These are phyloP conservation scores for Aspergillus fructus DNA, from an alignment of 2,329 filamentous ascomycete species.

Conservation along the genomic window DNA sequence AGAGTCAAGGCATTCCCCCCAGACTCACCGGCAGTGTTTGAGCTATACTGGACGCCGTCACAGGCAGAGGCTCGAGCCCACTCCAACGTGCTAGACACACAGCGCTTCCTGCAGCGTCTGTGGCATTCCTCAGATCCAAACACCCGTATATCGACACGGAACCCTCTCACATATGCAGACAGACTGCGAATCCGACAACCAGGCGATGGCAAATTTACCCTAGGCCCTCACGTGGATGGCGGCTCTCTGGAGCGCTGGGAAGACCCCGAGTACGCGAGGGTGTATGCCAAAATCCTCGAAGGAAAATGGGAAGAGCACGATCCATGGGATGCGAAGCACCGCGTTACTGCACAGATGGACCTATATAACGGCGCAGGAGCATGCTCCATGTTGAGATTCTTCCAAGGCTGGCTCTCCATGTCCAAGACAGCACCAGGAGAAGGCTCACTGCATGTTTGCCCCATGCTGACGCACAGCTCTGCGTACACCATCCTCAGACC, in stretches of 20 bases:
- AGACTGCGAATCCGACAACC: slow-evolving; percentile 70
- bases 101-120: slow-evolving; percentile 62
- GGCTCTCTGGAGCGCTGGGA: slow-evolving; percentile 77
- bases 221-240: slow-evolving; percentile 72
- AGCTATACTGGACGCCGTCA: slow-evolving; percentile 71
- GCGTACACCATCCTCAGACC: slow-evolving; percentile 80
- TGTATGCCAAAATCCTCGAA: slow-evolving; percentile 71
- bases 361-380: slow-evolving; percentile 78
- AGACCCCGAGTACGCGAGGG: slow-evolving; percentile 64
- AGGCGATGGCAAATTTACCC: slow-evolving; percentile 67
- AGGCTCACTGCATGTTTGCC: slow-evolving; percentile 80
- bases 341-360: slow-evolving; percentile 68
- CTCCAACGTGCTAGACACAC: slow-evolving; percentile 61
- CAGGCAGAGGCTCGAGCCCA: slow-evolving; percentile 69
- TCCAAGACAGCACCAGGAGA: slow-evolving; percentile 69
- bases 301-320: slow-evolving; percentile 81
- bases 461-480: slow-evolving; percentile 71
- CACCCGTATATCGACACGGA: slow-evolving; percentile 51
- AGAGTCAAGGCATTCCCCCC: slow-evolving; percentile 61
- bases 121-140: slow-evolving; percentile 59
- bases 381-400: slow-evolving; percentile 82
- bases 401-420: slow-evolving; percentile 84
- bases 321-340: slow-evolving; percentile 72
- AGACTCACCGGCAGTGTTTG: slow-evolving; percentile 68
- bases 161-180: slow-evolving; percentile 69